Evolutionary conservation across 2,329 filamentous ascomycete species (phyloP), one percentile per base, ranked within the genome.

Genomic region (Aspergillus bombycis): DNA sequence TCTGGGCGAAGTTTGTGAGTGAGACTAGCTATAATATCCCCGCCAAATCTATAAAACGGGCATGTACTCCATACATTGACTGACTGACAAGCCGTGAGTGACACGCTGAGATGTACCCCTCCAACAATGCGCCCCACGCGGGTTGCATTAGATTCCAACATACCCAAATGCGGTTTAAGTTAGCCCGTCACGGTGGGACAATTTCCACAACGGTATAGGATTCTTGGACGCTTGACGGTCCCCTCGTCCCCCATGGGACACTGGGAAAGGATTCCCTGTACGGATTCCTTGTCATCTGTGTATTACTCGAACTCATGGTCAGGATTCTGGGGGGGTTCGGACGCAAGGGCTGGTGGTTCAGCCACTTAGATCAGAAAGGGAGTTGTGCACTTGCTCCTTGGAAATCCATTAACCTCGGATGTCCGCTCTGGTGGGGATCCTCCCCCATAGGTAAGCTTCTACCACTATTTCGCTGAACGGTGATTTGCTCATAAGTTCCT

Each of bases 401-500:
- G 45, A 16, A 28, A 16, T 10, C 28, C 55, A 57, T 8, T 57
- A 43, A 57, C 28, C 55, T 52, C 32, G 52, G 52, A 55, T 26
- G 26, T n/a, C 52, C 32, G 34, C 52, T 14, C 34, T 23, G 36
- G 56, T 36, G 43, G 43, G 56, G 43, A 58, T 34, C 14, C 9
- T 2, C 28, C 48, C 19, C 26, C 1, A 16, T 52, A 52, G 26
- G 16, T 54, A n/a, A 54, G 30, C n/a, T 54, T 54, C 52, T 36
- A 10, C 21, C n/a, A 9, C 5, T 26, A 16, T 48, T 45, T 61
- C 50, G 14, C 56, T 46, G 30, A 26, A 21, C 38, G 9, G 30
- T 67, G 58, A 65, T 65, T 67, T 65, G 63, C 38, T 52, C 55
- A 38, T 30, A 6, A 32, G 11, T 16, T 26, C 26, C 21, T 30